Percentiles rank a stretch among this genome's conserved stretches.
Evolutionary conservation across 257 asterid species (phyloP).

Genomic region (Ophiorrhiza pumila): DNA sequence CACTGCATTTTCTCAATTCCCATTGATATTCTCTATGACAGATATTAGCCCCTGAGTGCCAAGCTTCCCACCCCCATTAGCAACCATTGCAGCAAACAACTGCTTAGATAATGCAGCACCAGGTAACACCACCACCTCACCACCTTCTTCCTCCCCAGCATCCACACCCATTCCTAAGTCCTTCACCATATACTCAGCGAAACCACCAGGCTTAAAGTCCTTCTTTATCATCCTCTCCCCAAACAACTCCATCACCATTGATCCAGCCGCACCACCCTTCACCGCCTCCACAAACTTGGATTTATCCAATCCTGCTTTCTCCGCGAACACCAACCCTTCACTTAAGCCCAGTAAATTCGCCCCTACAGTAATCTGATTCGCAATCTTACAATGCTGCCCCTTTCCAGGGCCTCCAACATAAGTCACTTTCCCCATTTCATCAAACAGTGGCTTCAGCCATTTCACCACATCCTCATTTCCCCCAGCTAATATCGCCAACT

Average conservation of each 20-base stretch:
- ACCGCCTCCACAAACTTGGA: slow-evolving; percentile 63
- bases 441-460: slow-evolving; percentile 74
- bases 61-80: slow-evolving; percentile 73
- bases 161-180: slow-evolving; percentile 87
- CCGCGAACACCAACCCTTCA: slow-evolving; percentile 83
- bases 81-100: slow-evolving; percentile 78
- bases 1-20: slow-evolving; percentile 15
- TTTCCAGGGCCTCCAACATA: slow-evolving; percentile 73
- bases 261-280: slow-evolving; percentile 83
- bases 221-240: slow-evolving; percentile 77
- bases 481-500: slow-evolving; percentile 65
- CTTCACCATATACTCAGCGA: slow-evolving; percentile 85
- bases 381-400: slow-evolving; percentile 84
- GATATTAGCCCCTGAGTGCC: slow-evolving; percentile 76
- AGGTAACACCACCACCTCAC: slow-evolving; percentile 55
- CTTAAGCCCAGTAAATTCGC: slow-evolving; percentile 72
- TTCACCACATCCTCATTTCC: slow-evolving; percentile 57
- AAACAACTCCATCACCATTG: slow-evolving; percentile 76
- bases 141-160: slow-evolving; percentile 42
- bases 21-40: slow-evolving; percentile 70
- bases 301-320: slow-evolving; percentile 65
- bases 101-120: slow-evolving; percentile 83
- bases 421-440: slow-evolving; percentile 52
- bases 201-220: slow-evolving; percentile 77
- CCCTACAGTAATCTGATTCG: slow-evolving; percentile 70